phyloP scores from a whole-genome alignment of 106 monocot species.

The Xerophyta viscosa region DNA sequence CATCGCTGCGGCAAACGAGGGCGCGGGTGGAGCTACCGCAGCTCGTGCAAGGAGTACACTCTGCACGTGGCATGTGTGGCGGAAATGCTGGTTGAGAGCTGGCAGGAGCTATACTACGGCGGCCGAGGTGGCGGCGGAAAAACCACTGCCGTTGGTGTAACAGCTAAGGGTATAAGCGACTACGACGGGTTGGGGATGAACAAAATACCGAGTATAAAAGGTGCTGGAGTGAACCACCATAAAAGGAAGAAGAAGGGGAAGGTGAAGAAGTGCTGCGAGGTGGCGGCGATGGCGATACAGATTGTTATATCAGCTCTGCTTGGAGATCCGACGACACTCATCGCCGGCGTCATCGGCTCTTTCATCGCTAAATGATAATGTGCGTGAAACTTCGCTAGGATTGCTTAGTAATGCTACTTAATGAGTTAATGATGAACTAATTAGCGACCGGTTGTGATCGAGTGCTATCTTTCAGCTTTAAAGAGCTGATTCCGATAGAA shows the following conservation, averaged over 20 bases:
- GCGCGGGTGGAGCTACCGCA: slow-evolving; percentile 90
- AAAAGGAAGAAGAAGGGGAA: slow-evolving; percentile 54
- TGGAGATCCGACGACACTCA: slow-evolving; percentile 84
- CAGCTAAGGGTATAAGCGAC: too few relatives aligned
- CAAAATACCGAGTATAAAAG: slow-evolving; percentile 57
- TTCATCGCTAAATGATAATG: slow-evolving; percentile 44
- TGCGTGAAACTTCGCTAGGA: too few relatives aligned
- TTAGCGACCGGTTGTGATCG: too few relatives aligned
- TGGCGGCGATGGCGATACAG: slow-evolving; percentile 83
- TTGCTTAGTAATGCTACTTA: too few relatives aligned
- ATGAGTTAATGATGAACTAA: too few relatives aligned
- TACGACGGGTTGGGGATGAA: slow-evolving; percentile 8
- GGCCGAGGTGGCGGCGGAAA: background rate
- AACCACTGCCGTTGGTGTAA: background rate
- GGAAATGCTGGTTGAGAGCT: slow-evolving; percentile 87
- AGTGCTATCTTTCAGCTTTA: too few relatives aligned
- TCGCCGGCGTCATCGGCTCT: slow-evolving; percentile 78
- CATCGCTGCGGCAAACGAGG: slow-evolving; percentile 84
- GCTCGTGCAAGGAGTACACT: slow-evolving; percentile 77
- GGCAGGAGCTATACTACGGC: slow-evolving; percentile 76
- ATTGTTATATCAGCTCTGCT: slow-evolving; percentile 89
- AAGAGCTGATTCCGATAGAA: too few relatives aligned
- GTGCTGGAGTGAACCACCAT: slow-evolving; percentile 57
- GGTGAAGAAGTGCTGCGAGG: slow-evolving; percentile 83
- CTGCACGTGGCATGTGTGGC: slow-evolving; percentile 89